Conservation (phyloP, 2,329 filamentous ascomycete genomes). For the Atkinsonella texensis region DNA sequence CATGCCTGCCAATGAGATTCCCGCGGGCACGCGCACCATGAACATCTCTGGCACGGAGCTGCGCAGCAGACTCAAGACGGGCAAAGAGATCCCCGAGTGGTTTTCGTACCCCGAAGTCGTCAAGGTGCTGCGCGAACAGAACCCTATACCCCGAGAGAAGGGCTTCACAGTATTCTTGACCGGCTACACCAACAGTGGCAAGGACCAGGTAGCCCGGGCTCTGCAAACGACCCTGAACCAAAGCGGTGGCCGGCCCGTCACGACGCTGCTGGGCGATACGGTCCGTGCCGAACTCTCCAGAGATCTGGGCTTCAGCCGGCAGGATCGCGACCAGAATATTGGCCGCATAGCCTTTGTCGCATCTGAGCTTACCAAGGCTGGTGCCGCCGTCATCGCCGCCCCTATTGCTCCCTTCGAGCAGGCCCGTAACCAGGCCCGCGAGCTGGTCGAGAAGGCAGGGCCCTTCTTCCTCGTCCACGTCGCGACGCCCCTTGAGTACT, state of each 20-base stretch:
- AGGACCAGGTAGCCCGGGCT: slow-evolving; percentile 90
- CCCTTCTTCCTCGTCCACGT: slow-evolving; percentile 95
- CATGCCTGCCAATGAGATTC: slow-evolving; percentile 81
- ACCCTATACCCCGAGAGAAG: slow-evolving; percentile 81
- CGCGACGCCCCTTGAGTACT: slow-evolving; percentile 80
- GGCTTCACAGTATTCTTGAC: slow-evolving; percentile 98
- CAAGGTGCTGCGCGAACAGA: slow-evolving; percentile 87
- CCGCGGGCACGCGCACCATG: slow-evolving; percentile 69
- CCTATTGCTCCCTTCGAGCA: slow-evolving; percentile 89
- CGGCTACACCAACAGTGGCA: slow-evolving; percentile 91
- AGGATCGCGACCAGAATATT: slow-evolving; percentile 92
- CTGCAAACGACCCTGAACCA: slow-evolving; percentile 97
- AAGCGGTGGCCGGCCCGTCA: slow-evolving; percentile 89
- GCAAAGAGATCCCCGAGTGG: slow-evolving; percentile 95
- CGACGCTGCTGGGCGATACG: slow-evolving; percentile 88
- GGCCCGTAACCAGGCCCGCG: slow-evolving; percentile 63
- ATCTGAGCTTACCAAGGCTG: slow-evolving; percentile 82
- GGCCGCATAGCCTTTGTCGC: slow-evolving; percentile 93
- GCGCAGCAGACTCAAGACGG: slow-evolving; percentile 77
- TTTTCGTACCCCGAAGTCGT: slow-evolving; percentile 99
- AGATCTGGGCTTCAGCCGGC: slow-evolving; percentile 86
- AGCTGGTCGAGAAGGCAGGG: slow-evolving; percentile 77
- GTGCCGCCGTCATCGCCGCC: slow-evolving; percentile 88
- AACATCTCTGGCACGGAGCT: slow-evolving; percentile 87
- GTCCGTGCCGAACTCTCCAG: slow-evolving; percentile 87